Evolutionary conservation across 768 basidiomycete genomes (phyloP), one percentile per base, ranked within the genome.

Genomic region (Phlebiopsis flavidoalba): DNA sequence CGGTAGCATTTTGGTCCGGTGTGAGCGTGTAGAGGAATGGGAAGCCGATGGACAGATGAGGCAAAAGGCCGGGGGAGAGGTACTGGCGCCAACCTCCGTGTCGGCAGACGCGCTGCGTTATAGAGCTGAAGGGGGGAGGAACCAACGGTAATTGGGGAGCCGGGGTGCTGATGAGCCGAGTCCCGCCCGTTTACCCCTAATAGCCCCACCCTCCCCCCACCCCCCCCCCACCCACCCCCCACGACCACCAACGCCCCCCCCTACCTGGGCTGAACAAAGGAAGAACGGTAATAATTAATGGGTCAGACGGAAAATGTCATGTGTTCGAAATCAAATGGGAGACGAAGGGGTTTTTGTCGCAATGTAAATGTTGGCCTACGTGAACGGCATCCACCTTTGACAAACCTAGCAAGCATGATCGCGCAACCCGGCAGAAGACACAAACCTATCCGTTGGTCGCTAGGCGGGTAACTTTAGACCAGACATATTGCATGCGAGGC

Each of bases 81-180:
- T n/a, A n/a, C n/a, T n/a, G n/a, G n/a, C n/a, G n/a, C 19, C 33
- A 53, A n/a, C 10, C 52, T n/a, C n/a, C n/a, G n/a, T 53, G 35
- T 33, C 52, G 52, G 35, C 33, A 53, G 52, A 36, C 52, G 52
- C 52, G 52, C 52, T 53, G n/a, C n/a, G 52, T 19, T 53, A 36
- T n/a, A n/a, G n/a, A 33, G 31, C 31, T 33, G 52, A n/a, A n/a
- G n/a, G n/a, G n/a, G n/a, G 52, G 15, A 36, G 33, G 12, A 36
- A 33, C n/a, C 24, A 51, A 51, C 21, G 12, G 10, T 7, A 14
- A 11, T 26, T 11, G 6, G 14, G 22, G n/a, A n/a, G 50, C 21
- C n/a, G n/a, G 24, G 50, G 24, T 26, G 4, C n/a, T 31, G n/a
- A n/a, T 24, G 53, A 36, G 53, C 53, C 53, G 53, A 53, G 8